Conservation (phyloP, 2,329 filamentous ascomycete genomes). For the Colletotrichum chrysophilum region DNA sequence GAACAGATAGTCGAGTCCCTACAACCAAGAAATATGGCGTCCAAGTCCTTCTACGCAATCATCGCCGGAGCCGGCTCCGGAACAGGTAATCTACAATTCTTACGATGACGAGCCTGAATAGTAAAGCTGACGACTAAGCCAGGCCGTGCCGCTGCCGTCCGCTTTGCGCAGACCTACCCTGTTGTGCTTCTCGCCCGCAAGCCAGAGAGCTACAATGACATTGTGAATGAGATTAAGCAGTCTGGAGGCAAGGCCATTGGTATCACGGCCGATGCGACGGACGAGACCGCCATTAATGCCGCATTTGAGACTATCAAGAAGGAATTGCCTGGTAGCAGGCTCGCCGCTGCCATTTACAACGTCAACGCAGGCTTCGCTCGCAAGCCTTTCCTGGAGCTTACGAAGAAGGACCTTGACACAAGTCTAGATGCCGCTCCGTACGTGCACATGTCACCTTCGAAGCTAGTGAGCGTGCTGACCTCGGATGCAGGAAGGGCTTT, state of each 20-base stretch:
- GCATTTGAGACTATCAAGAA: constrained; percentile 69
- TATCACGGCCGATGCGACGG: constrained; percentile 69
- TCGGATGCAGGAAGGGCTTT: constrained; percentile 58
- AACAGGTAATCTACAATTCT: constrained; percentile 49
- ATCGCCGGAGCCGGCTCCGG: constrained; percentile 77
- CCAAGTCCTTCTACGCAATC: constrained; percentile 62
- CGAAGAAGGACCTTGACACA: constrained; percentile 51
- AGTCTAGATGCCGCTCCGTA: constrained; percentile 56
- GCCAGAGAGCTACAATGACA: constrained; percentile 66
- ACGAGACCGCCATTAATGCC: constrained; percentile 34
- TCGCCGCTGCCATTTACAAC: constrained; percentile 75
- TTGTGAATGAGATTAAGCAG: constrained; percentile 72
- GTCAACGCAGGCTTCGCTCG: constrained; percentile 57
- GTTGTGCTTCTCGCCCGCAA: constrained; percentile 78
- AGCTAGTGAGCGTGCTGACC: not conserved
- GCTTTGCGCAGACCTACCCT: constrained; percentile 70
- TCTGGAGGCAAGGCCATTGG: constrained; percentile 74
- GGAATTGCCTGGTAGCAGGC: constrained; percentile 58
- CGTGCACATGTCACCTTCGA: constrained; percentile 26
- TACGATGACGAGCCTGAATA: constrained; percentile 60
- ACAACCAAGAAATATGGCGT: constrained; percentile 26
- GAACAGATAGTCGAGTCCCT: not conserved
- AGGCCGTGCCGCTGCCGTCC: constrained; percentile 57
- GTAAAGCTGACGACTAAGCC: constrained; percentile 50
- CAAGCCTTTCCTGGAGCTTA: constrained; percentile 66